Conservation (phyloP, 768 basidiomycete species). For the Boletus insuetus region DNA sequence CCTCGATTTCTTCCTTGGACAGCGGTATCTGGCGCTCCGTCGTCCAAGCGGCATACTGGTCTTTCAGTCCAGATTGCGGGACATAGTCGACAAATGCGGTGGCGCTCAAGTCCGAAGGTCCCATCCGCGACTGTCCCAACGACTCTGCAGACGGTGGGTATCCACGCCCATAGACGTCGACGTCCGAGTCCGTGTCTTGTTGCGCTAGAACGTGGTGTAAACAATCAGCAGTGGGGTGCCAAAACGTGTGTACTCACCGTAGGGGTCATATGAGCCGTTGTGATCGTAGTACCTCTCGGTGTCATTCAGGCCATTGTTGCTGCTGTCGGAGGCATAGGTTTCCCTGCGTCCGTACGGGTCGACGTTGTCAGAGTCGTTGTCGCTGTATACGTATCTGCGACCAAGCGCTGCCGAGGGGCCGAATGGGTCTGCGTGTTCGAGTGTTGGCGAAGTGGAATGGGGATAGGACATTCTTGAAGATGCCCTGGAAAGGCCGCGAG, state of each 20-base stretch:
- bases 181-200: conserved; percentile 84
- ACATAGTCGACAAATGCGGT: conserved; percentile 69
- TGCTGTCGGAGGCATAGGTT: conserved; percentile 68
- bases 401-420: conserved; percentile 37
- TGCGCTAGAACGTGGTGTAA: conserved; percentile 44
- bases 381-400: conserved; percentile 57
- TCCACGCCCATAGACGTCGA: conserved; percentile 67
- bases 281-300: conserved; percentile 61
- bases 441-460: conserved; percentile 54
- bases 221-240: conserved; percentile 5
- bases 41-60: conserved; percentile 95
- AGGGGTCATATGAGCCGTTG: conserved; percentile 58
- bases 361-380: conserved; percentile 71
- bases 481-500: conserved; percentile 12
- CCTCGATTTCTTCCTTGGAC: conserved; percentile 98
- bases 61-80: conserved; percentile 54
- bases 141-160: conserved; percentile 75
- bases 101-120: conserved; percentile 64
- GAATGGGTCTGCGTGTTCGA: conserved; percentile 70
- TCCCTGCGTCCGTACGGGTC: conserved; percentile 63
- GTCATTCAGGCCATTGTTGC: conserved; percentile 49
- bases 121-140: conserved; percentile 57
- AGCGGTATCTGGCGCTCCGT: conserved; percentile 91
- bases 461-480: conserved; percentile 44
- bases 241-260: conserved; percentile 42